Evolutionary conservation across 805 yeast genomes (phyloP).

Genomic region (Starmerella geochares): DNA sequence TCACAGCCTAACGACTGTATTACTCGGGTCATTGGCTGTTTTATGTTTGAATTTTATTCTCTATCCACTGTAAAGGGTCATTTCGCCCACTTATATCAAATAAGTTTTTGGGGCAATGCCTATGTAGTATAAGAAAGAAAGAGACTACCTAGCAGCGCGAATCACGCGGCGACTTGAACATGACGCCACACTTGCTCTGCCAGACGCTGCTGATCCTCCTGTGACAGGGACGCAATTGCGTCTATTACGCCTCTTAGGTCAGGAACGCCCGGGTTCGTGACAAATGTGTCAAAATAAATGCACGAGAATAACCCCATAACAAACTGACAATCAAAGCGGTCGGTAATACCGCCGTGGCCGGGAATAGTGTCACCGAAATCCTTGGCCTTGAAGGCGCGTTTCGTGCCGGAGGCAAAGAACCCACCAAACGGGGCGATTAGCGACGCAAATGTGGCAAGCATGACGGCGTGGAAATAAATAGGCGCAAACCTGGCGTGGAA

Average conservation of each 20-base stretch:
- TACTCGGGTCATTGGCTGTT: no score
- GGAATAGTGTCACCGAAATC: slow-evolving; percentile 98
- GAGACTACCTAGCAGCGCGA: no score
- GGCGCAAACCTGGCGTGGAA: slow-evolving; percentile 56
- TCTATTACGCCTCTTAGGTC: slow-evolving; percentile 63
- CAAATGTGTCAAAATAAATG: slow-evolving; percentile 84
- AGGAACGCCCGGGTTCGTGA: slow-evolving; percentile 48
- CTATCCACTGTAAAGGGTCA: no score
- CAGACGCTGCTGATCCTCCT: slow-evolving; percentile 14
- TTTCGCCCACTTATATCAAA: no score
- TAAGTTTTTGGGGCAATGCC: no score
- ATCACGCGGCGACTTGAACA: not conserved
- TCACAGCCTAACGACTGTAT: no score
- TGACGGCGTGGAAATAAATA: slow-evolving; percentile 76
- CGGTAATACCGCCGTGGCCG: slow-evolving; percentile 97
- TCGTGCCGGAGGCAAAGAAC: slow-evolving; percentile 93
- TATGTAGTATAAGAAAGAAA: no score
- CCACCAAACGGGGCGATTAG: slow-evolving; percentile 98
- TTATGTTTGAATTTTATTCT: no score
- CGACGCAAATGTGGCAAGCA: slow-evolving; percentile 88
- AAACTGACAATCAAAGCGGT: slow-evolving; percentile 95
- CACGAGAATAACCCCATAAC: slow-evolving; percentile 94
- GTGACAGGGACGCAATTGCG: slow-evolving; percentile 36
- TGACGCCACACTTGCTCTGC: slow-evolving; percentile 6
- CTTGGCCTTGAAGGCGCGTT: slow-evolving; percentile 90